phyloP scores from a whole-genome alignment of 2,329 filamentous ascomycete genomes.

The Alternaria sp. region DNA sequence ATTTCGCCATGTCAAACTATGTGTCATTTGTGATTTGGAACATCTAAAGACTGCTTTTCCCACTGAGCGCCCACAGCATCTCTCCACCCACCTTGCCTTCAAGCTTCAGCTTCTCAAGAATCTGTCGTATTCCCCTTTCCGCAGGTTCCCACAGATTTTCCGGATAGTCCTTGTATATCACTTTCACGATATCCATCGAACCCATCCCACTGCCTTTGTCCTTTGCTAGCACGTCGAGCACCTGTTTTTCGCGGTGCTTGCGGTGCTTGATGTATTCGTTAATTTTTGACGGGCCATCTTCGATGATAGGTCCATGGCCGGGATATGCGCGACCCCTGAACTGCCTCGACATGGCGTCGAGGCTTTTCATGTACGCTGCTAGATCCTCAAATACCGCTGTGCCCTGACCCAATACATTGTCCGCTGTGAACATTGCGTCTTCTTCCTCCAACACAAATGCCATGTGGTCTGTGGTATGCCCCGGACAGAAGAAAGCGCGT shows the following conservation, averaged over 20 bases:
- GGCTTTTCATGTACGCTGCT: conserved; percentile 70
- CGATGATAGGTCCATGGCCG: conserved; percentile 82
- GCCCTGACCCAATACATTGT: conserved; percentile 87
- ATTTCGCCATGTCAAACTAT: background rate
- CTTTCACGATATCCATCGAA: conserved; percentile 82
- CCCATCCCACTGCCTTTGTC: conserved; percentile 63
- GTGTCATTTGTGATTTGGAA: background rate
- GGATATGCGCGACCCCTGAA: conserved; percentile 80
- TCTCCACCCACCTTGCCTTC: conserved; percentile 71
- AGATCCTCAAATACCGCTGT: conserved; percentile 87
- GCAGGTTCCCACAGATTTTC: conserved; percentile 79
- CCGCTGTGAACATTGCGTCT: conserved; percentile 84
- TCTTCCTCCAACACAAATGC: conserved; percentile 78
- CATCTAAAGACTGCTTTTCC: conserved; percentile 44
- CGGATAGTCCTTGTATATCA: conserved; percentile 83
- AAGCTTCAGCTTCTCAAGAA: conserved; percentile 77
- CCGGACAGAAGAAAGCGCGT: conserved; percentile 71
- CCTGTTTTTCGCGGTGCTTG: conserved; percentile 71
- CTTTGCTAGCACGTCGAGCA: conserved; percentile 49
- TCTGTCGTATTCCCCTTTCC: conserved; percentile 76
- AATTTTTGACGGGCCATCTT: conserved; percentile 75
- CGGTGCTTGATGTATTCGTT: conserved; percentile 85
- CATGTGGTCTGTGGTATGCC: conserved; percentile 86
- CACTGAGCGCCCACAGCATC: conserved; percentile 48
- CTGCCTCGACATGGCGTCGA: conserved; percentile 72